Evolutionary conservation across 306 rosid genomes (phyloP).

Genomic region (Prunus mume): DNA sequence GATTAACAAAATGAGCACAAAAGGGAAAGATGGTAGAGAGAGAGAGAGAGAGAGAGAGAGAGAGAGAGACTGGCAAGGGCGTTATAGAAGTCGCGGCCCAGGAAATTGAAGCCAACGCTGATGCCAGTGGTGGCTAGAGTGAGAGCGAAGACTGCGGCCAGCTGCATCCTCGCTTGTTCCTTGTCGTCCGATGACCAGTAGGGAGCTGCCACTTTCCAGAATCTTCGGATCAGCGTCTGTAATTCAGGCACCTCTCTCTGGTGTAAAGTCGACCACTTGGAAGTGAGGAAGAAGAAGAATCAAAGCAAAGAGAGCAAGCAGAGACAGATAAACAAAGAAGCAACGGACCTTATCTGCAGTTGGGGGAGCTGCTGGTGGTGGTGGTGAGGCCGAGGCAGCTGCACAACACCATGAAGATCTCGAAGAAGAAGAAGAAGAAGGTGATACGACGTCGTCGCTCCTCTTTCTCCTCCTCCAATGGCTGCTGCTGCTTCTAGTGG

Average conservation of each 20-base stretch:
- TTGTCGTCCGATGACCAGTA: conserved; percentile 88
- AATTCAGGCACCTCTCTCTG: conserved; percentile 57
- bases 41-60: conserved; percentile 30
- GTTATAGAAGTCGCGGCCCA: conserved; percentile 92
- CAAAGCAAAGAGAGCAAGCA: not conserved
- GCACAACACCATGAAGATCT: conserved; percentile 15
- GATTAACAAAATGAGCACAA: conserved; percentile 6
- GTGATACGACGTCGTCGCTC: conserved; percentile 5
- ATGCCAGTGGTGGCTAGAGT: conserved; percentile 93
- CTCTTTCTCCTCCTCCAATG: not conserved
- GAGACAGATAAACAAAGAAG: not conserved
- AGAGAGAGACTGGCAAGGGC: conserved; percentile 77
- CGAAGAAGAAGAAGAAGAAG: not conserved
- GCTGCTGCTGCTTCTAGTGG: not conserved
- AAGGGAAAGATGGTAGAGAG: conserved; percentile 5
- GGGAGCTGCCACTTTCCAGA: conserved; percentile 97
- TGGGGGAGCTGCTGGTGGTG: conserved; percentile 3
- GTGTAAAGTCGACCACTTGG: not conserved
- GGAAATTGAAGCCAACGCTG: conserved; percentile 90
- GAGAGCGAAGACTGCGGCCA: conserved; percentile 84
- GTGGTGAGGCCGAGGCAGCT: conserved; percentile 3
- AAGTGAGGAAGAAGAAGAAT: not conserved
- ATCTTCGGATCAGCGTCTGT: conserved; percentile 57
- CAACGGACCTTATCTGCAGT: conserved; percentile 24
- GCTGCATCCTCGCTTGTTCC: conserved; percentile 66